A percentile compares a stretch with the other conserved stretches of the same genome.
phyloP scores from a whole-genome alignment of 2,329 filamentous ascomycete species.

The Claviceps sp. region DNA sequence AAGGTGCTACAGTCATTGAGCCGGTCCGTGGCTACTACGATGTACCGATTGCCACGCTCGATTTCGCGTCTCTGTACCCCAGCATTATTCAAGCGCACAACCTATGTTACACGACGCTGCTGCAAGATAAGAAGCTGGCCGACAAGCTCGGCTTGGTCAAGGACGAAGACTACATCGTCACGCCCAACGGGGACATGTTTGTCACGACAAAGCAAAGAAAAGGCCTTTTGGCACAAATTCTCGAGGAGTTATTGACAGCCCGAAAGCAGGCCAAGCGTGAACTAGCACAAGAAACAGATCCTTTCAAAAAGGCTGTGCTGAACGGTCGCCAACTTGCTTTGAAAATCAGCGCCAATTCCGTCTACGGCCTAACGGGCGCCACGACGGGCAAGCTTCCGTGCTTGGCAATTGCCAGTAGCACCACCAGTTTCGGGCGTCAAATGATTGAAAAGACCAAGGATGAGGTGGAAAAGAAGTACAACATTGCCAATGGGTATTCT shows the following conservation, averaged over 20 bases:
- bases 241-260: conserved; percentile 82
- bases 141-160: conserved; percentile 67
- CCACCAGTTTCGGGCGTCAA: conserved; percentile 89
- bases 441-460: conserved; percentile 98
- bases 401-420: conserved; percentile 88
- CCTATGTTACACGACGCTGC: conserved; percentile 87
- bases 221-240: conserved; percentile 83
- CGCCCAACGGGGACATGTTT: conserved; percentile 88
- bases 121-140: conserved; percentile 51
- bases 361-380: conserved; percentile 93
- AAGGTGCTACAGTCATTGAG: conserved; percentile 96
- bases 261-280: conserved; percentile 93
- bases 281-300: conserved; percentile 74
- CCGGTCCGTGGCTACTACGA: conserved; percentile 88
- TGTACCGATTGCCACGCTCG: conserved; percentile 86
- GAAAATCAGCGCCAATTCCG: conserved; percentile 94
- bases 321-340: conserved; percentile 94
- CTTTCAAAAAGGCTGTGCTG: conserved; percentile 94
- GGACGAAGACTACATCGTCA: conserved; percentile 92
- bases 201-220: conserved; percentile 81
- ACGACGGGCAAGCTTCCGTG: conserved; percentile 93
- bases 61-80: conserved; percentile 97
- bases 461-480: conserved; percentile 86
- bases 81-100: conserved; percentile 99
- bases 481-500: conserved; percentile 82